Conservation (phyloP, 257 asterid genomes). For the Leptodermis oblonga region DNA sequence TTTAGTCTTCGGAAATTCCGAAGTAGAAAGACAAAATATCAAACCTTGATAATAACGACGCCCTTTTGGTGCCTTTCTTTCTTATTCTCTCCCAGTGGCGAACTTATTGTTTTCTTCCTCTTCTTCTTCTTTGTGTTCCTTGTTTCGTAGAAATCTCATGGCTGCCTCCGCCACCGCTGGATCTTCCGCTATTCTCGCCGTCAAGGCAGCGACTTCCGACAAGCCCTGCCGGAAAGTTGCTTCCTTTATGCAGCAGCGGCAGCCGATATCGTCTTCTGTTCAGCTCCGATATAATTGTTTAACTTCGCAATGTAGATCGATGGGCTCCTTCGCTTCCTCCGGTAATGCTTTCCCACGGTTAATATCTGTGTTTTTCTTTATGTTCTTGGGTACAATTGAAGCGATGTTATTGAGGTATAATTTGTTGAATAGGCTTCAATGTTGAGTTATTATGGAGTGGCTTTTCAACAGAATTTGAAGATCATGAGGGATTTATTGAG, state of each 20-base stretch:
- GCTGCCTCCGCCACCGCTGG: slow-evolving; percentile 46
- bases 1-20: slow-evolving; percentile 18
- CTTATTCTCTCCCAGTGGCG: slow-evolving; percentile 15
- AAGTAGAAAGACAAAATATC: slow-evolving; percentile 8
- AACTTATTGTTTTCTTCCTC: slow-evolving; percentile 7
- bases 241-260: slow-evolving; percentile 21
- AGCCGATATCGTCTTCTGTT: slow-evolving; percentile 19
- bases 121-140: not conserved
- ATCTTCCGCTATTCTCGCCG: slow-evolving; percentile 43
- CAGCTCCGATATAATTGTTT: slow-evolving; percentile 28
- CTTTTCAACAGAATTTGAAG: not conserved
- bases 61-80: not conserved
- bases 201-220: slow-evolving; percentile 26
- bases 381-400: not conserved
- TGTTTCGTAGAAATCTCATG: slow-evolving; percentile 28
- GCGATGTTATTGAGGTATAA: not conserved
- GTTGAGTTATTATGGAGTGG: not conserved
- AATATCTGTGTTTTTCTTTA: not conserved
- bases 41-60: not conserved
- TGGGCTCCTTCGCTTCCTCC: slow-evolving; percentile 40
- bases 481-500: not conserved
- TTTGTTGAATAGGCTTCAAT: not conserved
- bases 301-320: slow-evolving; percentile 45
- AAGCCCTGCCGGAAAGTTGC: slow-evolving; percentile 29
- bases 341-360: slow-evolving; percentile 34